Percentiles rank a stretch among this genome's conserved stretches.
These are phyloP conservation scores for Elaeagnus macrophylla DNA, from an alignment of 306 rosid species.

Conservation along the genomic window DNA sequence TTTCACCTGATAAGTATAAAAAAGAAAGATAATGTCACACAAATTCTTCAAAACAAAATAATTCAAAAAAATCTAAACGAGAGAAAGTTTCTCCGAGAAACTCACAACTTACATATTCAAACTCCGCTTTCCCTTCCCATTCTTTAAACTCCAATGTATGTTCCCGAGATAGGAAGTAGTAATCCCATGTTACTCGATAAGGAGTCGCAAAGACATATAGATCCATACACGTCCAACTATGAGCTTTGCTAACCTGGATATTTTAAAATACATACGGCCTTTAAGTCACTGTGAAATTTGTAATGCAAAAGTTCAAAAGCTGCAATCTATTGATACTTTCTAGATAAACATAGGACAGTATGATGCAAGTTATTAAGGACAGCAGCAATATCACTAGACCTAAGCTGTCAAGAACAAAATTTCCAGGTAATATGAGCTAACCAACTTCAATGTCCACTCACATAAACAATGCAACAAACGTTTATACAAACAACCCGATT, in stretches of 20 bases:
- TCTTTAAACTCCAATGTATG: conserved; percentile 70
- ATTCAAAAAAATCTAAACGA: background rate
- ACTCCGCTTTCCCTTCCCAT: conserved; percentile 82
- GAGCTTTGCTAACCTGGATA: conserved; percentile 66
- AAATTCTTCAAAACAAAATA: conserved; percentile 3
- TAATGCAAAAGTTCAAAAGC: background rate
- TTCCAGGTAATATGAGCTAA: too few relatives aligned
- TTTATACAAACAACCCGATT: background rate
- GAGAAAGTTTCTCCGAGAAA: conserved; percentile 5
- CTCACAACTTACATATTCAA: conserved; percentile 69
- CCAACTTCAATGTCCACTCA: too few relatives aligned
- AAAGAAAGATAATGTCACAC: background rate
- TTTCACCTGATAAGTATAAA: conserved; percentile 55
- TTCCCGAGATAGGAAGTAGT: conserved; percentile 79
- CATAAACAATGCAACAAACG: background rate
- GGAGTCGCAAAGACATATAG: conserved; percentile 93
- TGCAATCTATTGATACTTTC: background rate
- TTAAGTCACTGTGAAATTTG: background rate
- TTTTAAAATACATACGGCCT: conserved; percentile 10
- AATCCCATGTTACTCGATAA: conserved; percentile 89
- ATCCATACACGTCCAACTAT: conserved; percentile 93
- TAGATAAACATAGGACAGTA: too few relatives aligned
- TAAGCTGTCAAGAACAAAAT: too few relatives aligned
- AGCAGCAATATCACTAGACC: background rate
- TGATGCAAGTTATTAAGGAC: background rate